Evolutionary conservation across 441 rosid species (phyloP).

Genomic region (Metrosideros polymorpha): DNA sequence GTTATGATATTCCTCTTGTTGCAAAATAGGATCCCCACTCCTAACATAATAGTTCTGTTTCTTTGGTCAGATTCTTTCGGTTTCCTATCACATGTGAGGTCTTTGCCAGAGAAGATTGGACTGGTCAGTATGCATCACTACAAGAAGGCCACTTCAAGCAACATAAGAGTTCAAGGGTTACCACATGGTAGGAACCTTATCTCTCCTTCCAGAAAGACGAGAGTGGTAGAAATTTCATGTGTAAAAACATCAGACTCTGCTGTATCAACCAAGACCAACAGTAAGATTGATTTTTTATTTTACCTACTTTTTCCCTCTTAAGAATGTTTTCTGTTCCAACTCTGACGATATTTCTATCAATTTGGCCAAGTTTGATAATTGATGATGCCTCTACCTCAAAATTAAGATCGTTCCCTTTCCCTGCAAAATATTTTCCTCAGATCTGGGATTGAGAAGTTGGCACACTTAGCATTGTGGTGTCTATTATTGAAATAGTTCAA

Average conservation of each 20-base stretch:
- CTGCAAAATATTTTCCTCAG: neutral
- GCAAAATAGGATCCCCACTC: neutral
- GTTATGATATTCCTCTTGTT: neutral
- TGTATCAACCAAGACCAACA: conserved; percentile 27
- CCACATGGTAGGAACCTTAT: conserved; percentile 1
- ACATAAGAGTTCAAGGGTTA: conserved; percentile 19
- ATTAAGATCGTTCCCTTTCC: neutral
- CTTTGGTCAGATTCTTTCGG: conserved; percentile 28
- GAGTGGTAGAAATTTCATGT: conserved; percentile 18
- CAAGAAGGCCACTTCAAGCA: conserved; percentile 21
- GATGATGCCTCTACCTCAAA: neutral
- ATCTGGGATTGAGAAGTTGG: neutral
- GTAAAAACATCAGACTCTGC: conserved; percentile 41
- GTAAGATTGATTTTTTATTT: conserved; percentile 19
- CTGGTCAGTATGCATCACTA: conserved; percentile 11
- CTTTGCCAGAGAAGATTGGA: conserved; percentile 14
- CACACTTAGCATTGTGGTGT: neutral
- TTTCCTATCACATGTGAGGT: conserved; percentile 13
- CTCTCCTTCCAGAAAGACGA: conserved; percentile 15
- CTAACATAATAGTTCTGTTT: neutral
- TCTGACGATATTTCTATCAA: neutral
- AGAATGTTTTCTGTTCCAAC: neutral
- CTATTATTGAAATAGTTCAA: neutral
- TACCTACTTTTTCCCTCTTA: neutral
- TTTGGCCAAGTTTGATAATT: neutral